Evolutionary conservation across 2,329 filamentous ascomycete species (phyloP).

Genomic region (Ascochyta clinopodiicola): DNA sequence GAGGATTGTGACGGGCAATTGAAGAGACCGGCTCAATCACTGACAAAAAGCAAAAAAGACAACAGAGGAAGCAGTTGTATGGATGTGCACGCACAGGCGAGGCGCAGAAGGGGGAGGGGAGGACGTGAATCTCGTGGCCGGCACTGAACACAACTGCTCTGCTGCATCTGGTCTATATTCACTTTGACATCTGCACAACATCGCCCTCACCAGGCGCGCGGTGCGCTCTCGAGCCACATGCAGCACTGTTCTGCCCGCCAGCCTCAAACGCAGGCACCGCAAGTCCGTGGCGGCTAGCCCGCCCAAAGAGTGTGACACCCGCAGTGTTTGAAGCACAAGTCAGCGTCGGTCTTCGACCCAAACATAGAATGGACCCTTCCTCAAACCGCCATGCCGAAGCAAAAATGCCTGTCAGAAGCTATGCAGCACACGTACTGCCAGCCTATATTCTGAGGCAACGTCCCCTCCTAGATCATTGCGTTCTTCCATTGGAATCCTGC

Average conservation of each 20-base stretch:
- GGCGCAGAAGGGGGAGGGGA: slow-evolving; percentile 24
- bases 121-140: slow-evolving; percentile 30
- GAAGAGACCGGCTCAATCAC: slow-evolving; percentile 44
- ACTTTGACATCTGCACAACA: slow-evolving; percentile 37
- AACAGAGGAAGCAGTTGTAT: slow-evolving; percentile 20
- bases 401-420: slow-evolving; percentile 10
- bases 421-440: slow-evolving; percentile 17
- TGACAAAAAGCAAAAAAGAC: slow-evolving; percentile 22
- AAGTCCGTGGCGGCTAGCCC: slow-evolving; percentile 43
- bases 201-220: slow-evolving; percentile 26
- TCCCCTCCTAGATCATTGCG: slow-evolving; percentile 21
- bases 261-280: slow-evolving; percentile 43
- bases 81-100: slow-evolving; percentile 10
- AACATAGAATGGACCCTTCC: slow-evolving; percentile 35
- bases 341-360: slow-evolving; percentile 33
- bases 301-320: slow-evolving; percentile 37
- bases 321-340: slow-evolving; percentile 41
- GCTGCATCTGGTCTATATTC: slow-evolving; percentile 42
- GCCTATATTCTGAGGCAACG: slow-evolving; percentile 29
- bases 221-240: slow-evolving; percentile 36
- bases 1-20: slow-evolving; percentile 15
- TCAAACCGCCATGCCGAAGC: slow-evolving; percentile 27
- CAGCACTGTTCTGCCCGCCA: slow-evolving; percentile 41
- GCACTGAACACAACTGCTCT: slow-evolving; percentile 33
- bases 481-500: slow-evolving; percentile 20